Percentiles rank a stretch among this genome's conserved stretches.
These are phyloP conservation scores for Aspergillus flavus DNA, from an alignment of 2,329 filamentous ascomycete species.

Conservation along the genomic window DNA sequence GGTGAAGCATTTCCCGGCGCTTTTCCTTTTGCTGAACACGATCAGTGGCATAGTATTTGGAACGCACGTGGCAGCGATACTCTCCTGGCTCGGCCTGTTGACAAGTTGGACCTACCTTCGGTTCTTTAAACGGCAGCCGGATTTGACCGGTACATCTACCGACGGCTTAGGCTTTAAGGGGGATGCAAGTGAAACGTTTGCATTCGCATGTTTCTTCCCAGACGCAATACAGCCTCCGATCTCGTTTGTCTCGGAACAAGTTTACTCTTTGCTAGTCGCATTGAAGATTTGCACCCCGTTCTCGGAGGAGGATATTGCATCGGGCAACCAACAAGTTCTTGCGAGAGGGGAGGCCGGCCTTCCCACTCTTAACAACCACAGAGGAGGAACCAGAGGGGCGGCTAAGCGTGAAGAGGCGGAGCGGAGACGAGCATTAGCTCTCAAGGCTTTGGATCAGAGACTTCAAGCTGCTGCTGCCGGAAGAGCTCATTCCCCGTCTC, in stretches of 20 bases:
- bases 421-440: slow-evolving; percentile 79
- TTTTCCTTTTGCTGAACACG: slow-evolving; percentile 71
- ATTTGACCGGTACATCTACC: slow-evolving; percentile 56
- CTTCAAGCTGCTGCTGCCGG: slow-evolving; percentile 77
- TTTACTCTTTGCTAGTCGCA: slow-evolving; percentile 75
- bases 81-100: slow-evolving; percentile 79
- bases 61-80: slow-evolving; percentile 75
- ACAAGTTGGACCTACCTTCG: slow-evolving; percentile 94
- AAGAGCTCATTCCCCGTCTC: slow-evolving; percentile 45
- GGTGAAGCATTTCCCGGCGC: slow-evolving; percentile 78
- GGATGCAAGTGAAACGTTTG: slow-evolving; percentile 94
- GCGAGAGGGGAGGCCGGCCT: slow-evolving; percentile 63
- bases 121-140: slow-evolving; percentile 77
- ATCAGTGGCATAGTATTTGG: slow-evolving; percentile 66
- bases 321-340: slow-evolving; percentile 71
- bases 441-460: slow-evolving; percentile 90
- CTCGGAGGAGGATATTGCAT: slow-evolving; percentile 75
- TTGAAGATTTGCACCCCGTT: slow-evolving; percentile 83
- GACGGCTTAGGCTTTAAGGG: slow-evolving; percentile 68
- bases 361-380: slow-evolving; percentile 58
- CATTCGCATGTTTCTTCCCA: slow-evolving; percentile 94
- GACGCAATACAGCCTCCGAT: slow-evolving; percentile 78
- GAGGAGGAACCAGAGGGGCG: slow-evolving; percentile 50
- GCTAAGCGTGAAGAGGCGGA: slow-evolving; percentile 89
- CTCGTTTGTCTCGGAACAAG: slow-evolving; percentile 68